These are phyloP conservation scores for Corynespora cassiicola DNA, from an alignment of 2,329 filamentous ascomycete genomes.

Conservation along the genomic window DNA sequence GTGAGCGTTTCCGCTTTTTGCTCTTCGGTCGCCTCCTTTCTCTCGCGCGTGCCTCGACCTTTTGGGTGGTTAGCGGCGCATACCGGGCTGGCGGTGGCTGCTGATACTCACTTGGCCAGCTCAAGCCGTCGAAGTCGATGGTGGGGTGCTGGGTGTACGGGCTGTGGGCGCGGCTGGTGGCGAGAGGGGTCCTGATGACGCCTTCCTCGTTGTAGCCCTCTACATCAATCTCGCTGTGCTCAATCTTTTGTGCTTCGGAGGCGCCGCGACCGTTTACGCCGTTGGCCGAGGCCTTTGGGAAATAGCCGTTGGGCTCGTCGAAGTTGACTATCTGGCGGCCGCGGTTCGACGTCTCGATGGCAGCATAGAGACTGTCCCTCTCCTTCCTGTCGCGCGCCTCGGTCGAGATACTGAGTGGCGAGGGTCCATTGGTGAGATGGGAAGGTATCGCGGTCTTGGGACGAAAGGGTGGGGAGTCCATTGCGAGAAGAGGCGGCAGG, in stretches of 20 bases:
- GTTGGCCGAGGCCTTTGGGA: constrained; percentile 27
- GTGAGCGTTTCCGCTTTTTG: constrained; percentile 63
- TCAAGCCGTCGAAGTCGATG: constrained; percentile 62
- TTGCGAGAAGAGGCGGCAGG: constrained; percentile 30
- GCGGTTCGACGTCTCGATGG: constrained; percentile 65
- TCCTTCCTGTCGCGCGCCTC: constrained; percentile 58
- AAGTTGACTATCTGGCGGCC: constrained; percentile 55
- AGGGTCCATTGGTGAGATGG: constrained; percentile 63
- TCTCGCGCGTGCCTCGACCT: constrained; percentile 70
- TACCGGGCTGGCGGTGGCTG: neutral
- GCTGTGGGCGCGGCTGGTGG: constrained; percentile 58
- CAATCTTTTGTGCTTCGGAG: constrained; percentile 22
- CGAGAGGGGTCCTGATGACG: constrained; percentile 57
- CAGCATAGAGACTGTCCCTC: constrained; percentile 63
- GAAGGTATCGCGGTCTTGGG: constrained; percentile 62
- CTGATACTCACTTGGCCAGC: constrained; percentile 57
- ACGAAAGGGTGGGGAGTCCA: constrained; percentile 56
- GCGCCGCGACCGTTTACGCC: constrained; percentile 17
- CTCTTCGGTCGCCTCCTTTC: constrained; percentile 64
- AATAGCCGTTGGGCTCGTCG: constrained; percentile 42
- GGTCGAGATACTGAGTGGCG: constrained; percentile 55
- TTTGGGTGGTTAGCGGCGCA: constrained; percentile 10
- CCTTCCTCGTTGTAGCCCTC: constrained; percentile 61
- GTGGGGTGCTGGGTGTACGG: constrained; percentile 59
- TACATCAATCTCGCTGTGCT: constrained; percentile 45